Percentiles rank a stretch among this genome's conserved stretches.
These are phyloP conservation scores for Fusarium setosum DNA, from an alignment of 2,329 filamentous ascomycete genomes.

Conservation along the genomic window DNA sequence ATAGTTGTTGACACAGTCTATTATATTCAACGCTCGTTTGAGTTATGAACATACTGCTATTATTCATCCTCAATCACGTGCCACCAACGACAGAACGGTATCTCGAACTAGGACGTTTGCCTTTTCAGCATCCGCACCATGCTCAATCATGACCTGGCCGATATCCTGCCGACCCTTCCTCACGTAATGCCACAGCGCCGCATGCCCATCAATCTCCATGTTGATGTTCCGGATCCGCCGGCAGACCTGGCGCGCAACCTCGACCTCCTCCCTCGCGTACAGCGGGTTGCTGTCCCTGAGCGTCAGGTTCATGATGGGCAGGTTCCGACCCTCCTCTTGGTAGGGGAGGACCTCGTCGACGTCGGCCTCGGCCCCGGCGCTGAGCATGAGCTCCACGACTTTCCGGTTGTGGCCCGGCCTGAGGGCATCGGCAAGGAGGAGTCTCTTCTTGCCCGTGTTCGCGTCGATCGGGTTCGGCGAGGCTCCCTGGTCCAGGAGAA, in stretches of 20 bases:
- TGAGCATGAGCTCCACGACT: conserved; percentile 15
- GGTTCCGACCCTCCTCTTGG: not conserved
- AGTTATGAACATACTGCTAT: not conserved
- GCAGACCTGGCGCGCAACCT: conserved; percentile 22
- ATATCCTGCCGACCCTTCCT: conserved; percentile 23
- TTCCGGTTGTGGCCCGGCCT: conserved; percentile 1
- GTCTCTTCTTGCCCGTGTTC: conserved; percentile 6
- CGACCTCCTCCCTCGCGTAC: conserved; percentile 15
- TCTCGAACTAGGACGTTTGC: conserved; percentile 25
- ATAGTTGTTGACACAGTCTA: too few relatives aligned
- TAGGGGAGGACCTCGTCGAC: conserved; percentile 1
- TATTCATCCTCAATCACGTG: not conserved
- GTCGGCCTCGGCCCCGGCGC: conserved; percentile 30
- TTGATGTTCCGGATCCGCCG: conserved; percentile 18
- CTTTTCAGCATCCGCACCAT: conserved; percentile 22
- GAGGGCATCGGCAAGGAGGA: conserved; percentile 24
- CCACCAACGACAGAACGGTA: conserved; percentile 7
- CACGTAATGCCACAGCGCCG: conserved; percentile 26
- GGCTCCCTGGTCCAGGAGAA: conserved; percentile 29
- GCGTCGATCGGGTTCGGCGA: conserved; percentile 26
- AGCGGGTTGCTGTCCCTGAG: conserved; percentile 10
- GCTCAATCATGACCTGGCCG: conserved; percentile 17
- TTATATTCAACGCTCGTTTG: too few relatives aligned
- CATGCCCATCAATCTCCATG: conserved; percentile 12
- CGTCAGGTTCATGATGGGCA: conserved; percentile 31